Evolutionary conservation across 768 basidiomycete genomes (phyloP), one percentile per base, ranked within the genome.

Genomic region (Tricholomella constricta): DNA sequence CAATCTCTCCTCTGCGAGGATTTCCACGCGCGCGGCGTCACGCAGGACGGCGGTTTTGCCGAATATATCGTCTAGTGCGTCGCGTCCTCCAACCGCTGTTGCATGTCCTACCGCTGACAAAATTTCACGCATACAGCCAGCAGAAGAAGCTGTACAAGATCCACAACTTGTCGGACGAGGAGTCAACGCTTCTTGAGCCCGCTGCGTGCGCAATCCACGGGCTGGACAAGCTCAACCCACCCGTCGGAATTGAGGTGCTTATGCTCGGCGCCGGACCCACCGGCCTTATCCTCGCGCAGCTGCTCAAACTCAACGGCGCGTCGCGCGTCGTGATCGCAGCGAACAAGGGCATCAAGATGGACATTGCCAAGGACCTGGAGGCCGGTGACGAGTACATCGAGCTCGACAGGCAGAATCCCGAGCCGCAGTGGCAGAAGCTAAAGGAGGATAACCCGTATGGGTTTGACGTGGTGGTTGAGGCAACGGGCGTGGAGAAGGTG

Each of bases 181-280:
- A 94, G 57, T 84, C 92, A 1, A 93, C 91, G 2, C 82, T 96
- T 17, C 78, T 94, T 31, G 93, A 95, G 65, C 94, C 94, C 35
- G 90, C 91, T 3, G 87, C 93, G 5, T 96, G 93, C 59, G 94
- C 94, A 27, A 83, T 96, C 45, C 93, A 96, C 67, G 93, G 93
- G 6, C 84, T 94, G 56, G 93, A 96, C 72, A 91, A 92, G 68
- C 82, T 96, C 51, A 81, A 76, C 51, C 86, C 90, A 1, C 83
- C 86, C 3, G 89, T 94, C 53, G 93, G 93, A 23, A 75, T 89
- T 35, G 91, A 94, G 45, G 91, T 89, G 17, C 82, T 96, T 47
- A 75, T 95, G 31, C 78, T 94, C 41, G 93, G 93, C 45, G 89
- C 93, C n/a, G 93, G 93, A 11, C 92, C 93, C 1, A 95, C 93